Base-by-base conservation (phyloP, 495 filamentous ascomycete species). In the Cercophora samala region DNA sequence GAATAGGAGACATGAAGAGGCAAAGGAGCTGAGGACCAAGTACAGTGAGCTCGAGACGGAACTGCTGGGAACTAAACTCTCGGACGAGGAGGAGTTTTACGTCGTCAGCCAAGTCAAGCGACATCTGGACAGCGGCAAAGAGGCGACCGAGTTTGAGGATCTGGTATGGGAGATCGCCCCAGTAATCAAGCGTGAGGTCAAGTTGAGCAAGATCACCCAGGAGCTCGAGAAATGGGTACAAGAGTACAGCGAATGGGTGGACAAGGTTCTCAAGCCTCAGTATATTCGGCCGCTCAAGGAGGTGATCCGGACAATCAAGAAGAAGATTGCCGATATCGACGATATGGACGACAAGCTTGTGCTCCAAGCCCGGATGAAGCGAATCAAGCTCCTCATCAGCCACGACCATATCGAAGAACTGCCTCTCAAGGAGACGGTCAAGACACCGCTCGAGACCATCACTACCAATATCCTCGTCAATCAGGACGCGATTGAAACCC, bases 261-360 rank as follows among this genome's bases (percentile, higher is more conserved):
- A 46, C 15, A 13, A 18, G 5, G 23, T 22, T 11, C 19, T 60
- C 58, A 18, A 46, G 17, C 15, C 60, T 2, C n/a, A 26, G 6
- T 53, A 63, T 42, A 1, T 22, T 23, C 22, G 21, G 60, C 13
- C 19, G 9, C 22, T 56, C 0, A 26, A 52, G 17, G n/a, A 59
- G 21, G 1, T 17, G 1, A 13, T 53, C 2, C 19, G 37, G 11
- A 15, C 46, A 23, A 23, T 53, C 17, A 23, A 65, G 37, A n/a
- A 18, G 2, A 54, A 65, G 58, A 54, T 68, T 2, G 46, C 60
- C 9, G 58, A 17, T 1, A 19, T 19, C 52, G 65, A 53, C 51
- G 61, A 24, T 62, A 64, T 2, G 19, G 22, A 3, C 62, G 64
- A 4, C 62, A 22, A 56, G 26, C 8, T 58, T 3, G 56, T 22